Evolutionary conservation across 2,329 filamentous ascomycete species (phyloP).

Genomic region (Aspergillus brasiliensis): DNA sequence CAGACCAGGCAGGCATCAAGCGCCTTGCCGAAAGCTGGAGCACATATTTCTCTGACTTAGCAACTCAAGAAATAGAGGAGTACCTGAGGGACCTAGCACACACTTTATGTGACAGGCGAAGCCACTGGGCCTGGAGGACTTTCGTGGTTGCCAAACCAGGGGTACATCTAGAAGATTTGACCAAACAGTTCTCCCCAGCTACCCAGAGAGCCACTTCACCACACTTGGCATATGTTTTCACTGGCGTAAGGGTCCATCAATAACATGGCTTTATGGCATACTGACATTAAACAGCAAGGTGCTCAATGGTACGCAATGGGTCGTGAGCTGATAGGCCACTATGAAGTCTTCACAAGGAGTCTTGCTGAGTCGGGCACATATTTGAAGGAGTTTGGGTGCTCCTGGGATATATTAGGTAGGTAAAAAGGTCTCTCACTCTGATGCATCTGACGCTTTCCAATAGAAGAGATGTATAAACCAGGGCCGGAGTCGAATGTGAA

Average conservation of each 20-base stretch:
- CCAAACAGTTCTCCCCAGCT: neutral
- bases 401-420: conserved; percentile 11
- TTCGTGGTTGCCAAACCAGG: neutral
- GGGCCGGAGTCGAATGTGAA: conserved; percentile 6
- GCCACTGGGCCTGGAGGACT: neutral
- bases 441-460: neutral
- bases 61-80: neutral
- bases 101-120: conserved; percentile 9
- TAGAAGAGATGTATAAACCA: conserved; percentile 20
- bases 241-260: neutral
- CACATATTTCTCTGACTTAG: neutral
- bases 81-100: conserved; percentile 2
- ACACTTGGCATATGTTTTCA: neutral
- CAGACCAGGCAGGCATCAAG: conserved; percentile 14
- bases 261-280: neutral
- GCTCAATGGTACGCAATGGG: conserved; percentile 35
- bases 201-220: neutral
- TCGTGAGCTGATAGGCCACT: conserved; percentile 18
- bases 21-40: conserved; percentile 6
- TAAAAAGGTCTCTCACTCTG: neutral
- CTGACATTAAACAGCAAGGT: conserved; percentile 22
- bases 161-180: neutral
- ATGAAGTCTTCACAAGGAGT: conserved; percentile 16
- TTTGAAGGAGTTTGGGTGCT: conserved; percentile 15
- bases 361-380: conserved; percentile 13